These are phyloP conservation scores for Zopfochytrium polystomum DNA, from an alignment of 371 early-diverging fungal genomes.

Conservation along the genomic window DNA sequence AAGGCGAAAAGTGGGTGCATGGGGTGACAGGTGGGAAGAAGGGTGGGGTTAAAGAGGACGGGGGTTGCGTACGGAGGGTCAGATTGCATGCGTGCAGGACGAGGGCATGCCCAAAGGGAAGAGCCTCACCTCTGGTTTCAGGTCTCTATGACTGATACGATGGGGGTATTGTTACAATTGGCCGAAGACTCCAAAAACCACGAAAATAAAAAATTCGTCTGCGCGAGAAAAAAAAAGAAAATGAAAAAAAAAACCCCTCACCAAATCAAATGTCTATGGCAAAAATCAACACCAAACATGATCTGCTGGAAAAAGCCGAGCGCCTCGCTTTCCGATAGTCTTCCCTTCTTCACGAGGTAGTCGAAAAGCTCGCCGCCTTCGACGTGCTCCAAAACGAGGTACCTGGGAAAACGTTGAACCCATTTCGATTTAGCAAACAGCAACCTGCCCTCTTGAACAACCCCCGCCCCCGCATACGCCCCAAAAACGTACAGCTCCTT, in stretches of 20 bases:
- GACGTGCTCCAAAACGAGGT: conserved; percentile 93
- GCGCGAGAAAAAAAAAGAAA: neutral
- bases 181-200: neutral
- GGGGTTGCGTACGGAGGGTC: too few species aligned
- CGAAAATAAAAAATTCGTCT: neutral
- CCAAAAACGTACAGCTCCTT: conserved; percentile 78
- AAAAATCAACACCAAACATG: conserved; percentile 87
- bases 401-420: conserved; percentile 49
- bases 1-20: too few species aligned
- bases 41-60: neutral
- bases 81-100: too few species aligned
- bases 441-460: too few species aligned
- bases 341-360: conserved; percentile 82
- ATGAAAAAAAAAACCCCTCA: conserved; percentile 39
- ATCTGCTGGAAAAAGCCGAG: conserved; percentile 94
- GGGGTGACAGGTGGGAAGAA: neutral
- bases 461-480: too few species aligned
- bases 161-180: neutral
- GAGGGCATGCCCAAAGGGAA: conserved; percentile 28
- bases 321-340: conserved; percentile 84
- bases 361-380: conserved; percentile 97
- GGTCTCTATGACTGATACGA: conserved; percentile 87
- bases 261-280: conserved; percentile 90
- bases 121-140: conserved; percentile 76
- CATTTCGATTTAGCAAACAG: neutral